Conservation (phyloP, 2,329 filamentous ascomycete genomes). For the Stagonosporopsis cucurbitacearum region DNA sequence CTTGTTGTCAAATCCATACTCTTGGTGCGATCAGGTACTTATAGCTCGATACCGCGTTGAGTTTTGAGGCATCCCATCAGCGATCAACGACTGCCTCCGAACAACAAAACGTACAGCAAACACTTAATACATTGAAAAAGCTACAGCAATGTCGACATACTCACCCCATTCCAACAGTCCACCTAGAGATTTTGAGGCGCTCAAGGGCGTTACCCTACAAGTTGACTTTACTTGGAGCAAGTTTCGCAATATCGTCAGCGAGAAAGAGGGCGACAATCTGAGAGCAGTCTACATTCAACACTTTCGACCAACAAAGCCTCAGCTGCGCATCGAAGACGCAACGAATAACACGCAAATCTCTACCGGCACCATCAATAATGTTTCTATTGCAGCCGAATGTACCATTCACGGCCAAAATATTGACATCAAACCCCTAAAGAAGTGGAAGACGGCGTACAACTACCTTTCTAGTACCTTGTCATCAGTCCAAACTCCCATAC, state of each 20-base stretch:
- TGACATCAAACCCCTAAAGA: slow-evolving; percentile 26
- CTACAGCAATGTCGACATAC: slow-evolving; percentile 1
- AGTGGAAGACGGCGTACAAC: slow-evolving; percentile 30
- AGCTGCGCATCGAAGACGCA: slow-evolving; percentile 23
- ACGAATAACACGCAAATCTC: slow-evolving; percentile 12
- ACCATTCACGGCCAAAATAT: slow-evolving; percentile 22
- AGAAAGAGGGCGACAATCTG: slow-evolving; percentile 17
- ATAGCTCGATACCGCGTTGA: neutral
- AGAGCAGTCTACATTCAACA: slow-evolving; percentile 28
- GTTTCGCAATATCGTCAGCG: slow-evolving; percentile 26
- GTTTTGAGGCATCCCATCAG: neutral
- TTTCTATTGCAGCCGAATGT: slow-evolving; percentile 27
- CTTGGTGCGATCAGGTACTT: neutral
- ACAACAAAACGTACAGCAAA: neutral
- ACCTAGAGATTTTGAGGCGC: slow-evolving; percentile 1
- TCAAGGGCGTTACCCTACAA: slow-evolving; percentile 21
- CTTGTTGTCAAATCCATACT: neutral
- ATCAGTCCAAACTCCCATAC: neutral
- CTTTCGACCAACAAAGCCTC: slow-evolving; percentile 27
- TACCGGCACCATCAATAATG: slow-evolving; percentile 22
- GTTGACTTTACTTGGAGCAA: slow-evolving; percentile 31
- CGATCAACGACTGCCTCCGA: neutral
- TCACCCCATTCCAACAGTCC: slow-evolving; percentile 1
- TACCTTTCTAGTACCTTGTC: slow-evolving; percentile 26
- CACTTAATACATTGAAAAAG: neutral